These are phyloP conservation scores for Kwoniella mangroviensis DNA, from an alignment of 768 basidiomycete genomes.

Conservation along the genomic window DNA sequence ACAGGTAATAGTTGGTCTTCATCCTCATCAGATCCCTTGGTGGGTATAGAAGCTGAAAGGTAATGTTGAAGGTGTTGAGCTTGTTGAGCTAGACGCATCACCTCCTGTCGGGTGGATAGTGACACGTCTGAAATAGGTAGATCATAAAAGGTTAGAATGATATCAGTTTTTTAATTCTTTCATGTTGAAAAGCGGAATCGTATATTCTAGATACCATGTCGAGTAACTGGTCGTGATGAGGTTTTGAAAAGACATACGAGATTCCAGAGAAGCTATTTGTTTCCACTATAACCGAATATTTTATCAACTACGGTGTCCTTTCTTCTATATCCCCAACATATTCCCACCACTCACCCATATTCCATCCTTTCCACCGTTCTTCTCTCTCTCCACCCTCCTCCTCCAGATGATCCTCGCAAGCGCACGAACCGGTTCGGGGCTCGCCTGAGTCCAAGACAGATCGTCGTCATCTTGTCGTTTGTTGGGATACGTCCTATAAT, in stretches of 20 bases:
- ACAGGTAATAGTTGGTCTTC: slow-evolving; percentile 16
- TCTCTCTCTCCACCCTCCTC: slow-evolving; percentile 66
- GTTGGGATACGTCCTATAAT: slow-evolving; percentile 23
- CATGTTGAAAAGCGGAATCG: too few relatives aligned
- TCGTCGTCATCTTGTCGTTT: slow-evolving; percentile 49
- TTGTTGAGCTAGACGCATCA: slow-evolving; percentile 44
- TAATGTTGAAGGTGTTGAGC: slow-evolving; percentile 51
- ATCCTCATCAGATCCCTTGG: slow-evolving; percentile 1
- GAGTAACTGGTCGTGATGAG: too few relatives aligned
- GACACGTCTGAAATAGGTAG: slow-evolving; percentile 66
- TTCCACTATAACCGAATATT: slow-evolving; percentile 59
- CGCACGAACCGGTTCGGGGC: slow-evolving; percentile 78
- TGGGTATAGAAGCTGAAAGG: slow-evolving; percentile 39
- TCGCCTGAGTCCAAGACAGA: slow-evolving; percentile 53
- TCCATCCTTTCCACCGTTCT: slow-evolving; percentile 56
- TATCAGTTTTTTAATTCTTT: too few relatives aligned
- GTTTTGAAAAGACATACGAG: slow-evolving; percentile 64
- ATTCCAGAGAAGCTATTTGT: slow-evolving; percentile 73
- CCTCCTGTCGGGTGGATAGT: slow-evolving; percentile 56
- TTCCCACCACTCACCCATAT: slow-evolving; percentile 25
- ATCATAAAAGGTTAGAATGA: slow-evolving; percentile 57
- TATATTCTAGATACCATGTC: too few relatives aligned
- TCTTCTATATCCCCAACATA: slow-evolving; percentile 62
- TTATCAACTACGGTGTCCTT: too few relatives aligned
- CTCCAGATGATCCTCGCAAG: slow-evolving; percentile 76